phyloP scores from a whole-genome alignment of 1,284 basidiomycete species.

The Limonomyces culmigenus region DNA sequence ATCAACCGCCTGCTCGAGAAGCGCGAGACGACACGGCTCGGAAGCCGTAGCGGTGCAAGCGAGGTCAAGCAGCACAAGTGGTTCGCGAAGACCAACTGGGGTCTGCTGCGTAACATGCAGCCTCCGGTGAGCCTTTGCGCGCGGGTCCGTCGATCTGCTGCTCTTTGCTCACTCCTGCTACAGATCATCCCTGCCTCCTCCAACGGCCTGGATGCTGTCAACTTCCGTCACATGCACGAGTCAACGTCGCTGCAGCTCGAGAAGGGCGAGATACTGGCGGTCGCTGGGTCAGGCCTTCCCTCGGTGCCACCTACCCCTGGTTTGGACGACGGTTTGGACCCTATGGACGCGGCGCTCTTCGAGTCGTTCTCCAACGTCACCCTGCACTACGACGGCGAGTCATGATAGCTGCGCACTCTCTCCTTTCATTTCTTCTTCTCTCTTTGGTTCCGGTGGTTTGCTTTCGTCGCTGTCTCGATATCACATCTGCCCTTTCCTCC shows the following conservation, averaged over 20 bases:
- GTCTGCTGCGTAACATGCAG: slow-evolving; percentile 79
- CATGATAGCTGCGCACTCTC: no score
- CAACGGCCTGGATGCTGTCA: slow-evolving; percentile 75
- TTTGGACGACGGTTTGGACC: slow-evolving; percentile 33
- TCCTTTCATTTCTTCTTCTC: no score
- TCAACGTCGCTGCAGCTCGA: slow-evolving; percentile 83
- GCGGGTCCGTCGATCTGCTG: slow-evolving; percentile 2
- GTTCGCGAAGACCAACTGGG: slow-evolving; percentile 96
- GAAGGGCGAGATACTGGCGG: slow-evolving; percentile 24
- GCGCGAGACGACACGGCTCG: slow-evolving; percentile 78
- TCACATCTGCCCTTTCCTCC: no score
- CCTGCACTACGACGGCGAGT: slow-evolving; percentile 67
- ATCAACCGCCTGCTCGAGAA: slow-evolving; percentile 86
- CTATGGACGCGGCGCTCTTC: slow-evolving; percentile 42
- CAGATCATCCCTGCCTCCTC: slow-evolving; percentile 76
- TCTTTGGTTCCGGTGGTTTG: no score
- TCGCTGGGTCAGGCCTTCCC: slow-evolving; percentile 13
- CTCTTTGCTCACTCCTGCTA: slow-evolving; percentile 6
- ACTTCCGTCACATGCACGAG: slow-evolving; percentile 85
- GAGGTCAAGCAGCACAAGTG: slow-evolving; percentile 99
- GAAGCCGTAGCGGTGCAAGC: slow-evolving; percentile 86
- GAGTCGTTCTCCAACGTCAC: slow-evolving; percentile 79
- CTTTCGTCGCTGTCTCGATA: no score
- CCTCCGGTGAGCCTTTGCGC: slow-evolving; percentile 68
- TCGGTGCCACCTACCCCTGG: slow-evolving; percentile 13